Conservation (phyloP, 192 early-diverging fungal species). For the Backusella sp. region DNA sequence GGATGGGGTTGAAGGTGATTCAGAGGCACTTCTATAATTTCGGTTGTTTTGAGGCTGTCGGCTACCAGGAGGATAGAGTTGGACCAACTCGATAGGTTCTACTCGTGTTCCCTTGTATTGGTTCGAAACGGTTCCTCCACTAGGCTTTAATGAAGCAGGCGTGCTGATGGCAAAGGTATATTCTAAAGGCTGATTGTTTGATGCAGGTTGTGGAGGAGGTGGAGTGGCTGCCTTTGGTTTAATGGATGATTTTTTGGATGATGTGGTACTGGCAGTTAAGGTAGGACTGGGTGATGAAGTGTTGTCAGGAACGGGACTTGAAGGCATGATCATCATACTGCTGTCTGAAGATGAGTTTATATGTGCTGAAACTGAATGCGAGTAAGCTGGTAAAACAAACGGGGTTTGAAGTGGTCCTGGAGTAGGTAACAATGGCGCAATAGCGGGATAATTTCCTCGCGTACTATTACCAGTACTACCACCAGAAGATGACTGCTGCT, state of each 20-base stretch:
- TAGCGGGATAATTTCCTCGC: conserved; percentile 7
- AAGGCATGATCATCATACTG: conserved; percentile 1
- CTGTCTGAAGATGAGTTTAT: background rate
- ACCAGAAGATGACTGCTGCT: background rate
- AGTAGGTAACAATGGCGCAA: conserved; percentile 4
- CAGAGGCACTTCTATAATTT: background rate
- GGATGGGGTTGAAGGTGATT: background rate
- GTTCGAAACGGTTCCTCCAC: background rate
- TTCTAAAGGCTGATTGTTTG: conserved; percentile 12
- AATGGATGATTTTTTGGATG: background rate
- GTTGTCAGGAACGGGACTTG: background rate
- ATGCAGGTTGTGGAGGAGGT: background rate
- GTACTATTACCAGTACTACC: background rate
- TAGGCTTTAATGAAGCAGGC: conserved; percentile 16
- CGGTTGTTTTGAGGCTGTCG: background rate
- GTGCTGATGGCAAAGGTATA: conserved; percentile 31
- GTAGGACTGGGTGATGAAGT: background rate
- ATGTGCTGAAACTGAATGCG: background rate
- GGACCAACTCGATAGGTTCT: conserved; percentile 15
- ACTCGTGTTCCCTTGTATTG: background rate
- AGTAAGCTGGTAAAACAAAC: conserved; percentile 1
- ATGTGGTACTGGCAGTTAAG: background rate
- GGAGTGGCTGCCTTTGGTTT: background rate
- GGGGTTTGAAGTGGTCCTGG: background rate
- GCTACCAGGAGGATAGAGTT: conserved; percentile 11